Evolutionary conservation across 208 protist species (phyloP), one percentile per base, ranked within the genome.

Genomic region (Herpetomonas tarakana): DNA sequence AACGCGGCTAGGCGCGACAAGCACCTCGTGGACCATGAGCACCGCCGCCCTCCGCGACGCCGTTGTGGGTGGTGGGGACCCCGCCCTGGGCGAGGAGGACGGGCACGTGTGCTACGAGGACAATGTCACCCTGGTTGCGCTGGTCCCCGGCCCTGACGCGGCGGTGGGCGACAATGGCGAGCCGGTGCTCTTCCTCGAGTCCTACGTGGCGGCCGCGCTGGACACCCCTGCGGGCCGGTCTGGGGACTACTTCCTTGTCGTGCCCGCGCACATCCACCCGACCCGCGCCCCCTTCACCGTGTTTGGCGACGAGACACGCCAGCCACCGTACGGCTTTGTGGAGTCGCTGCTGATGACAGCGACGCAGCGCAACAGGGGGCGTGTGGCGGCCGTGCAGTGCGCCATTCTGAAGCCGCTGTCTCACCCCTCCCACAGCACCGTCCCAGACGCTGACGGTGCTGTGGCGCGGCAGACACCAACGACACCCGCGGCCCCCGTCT

Each of bases 331-430:
- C 19, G 44, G 44, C 44, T 49, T 49, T 49, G 30, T 76, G 29
- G 60, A 66, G 35, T 52, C 59, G 38, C 57, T 76, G 39, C 53
- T 76, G 35, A 19, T 38, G 44, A 68, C 58, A 4, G 53, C 65
- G 18, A 65, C 49, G 38, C 24, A 28, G n/a, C 59, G 41, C 38
- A 76, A 76, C 59, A 52, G 63, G n/a, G 71, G 71, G 14, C 71
- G 71, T 30, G 71, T 76, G 53, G 57, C 59, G 6, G 71, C 59
- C 14, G 71, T 68, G 19, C 71, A 76, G 55, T 76, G 71, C 49
- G 67, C 59, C 22, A 44, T 76, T 22, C 39, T 76, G 11, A 49
- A 21, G 1, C 2, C 27, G 1, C 52, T 18, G 11, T 35, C 28
- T 30, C 14, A 41, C 1, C 0, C 4, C 14, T 24, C 27, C 25